Evolutionary conservation across 1,284 basidiomycete species (phyloP).

Genomic region (Puccinia hordei): DNA sequence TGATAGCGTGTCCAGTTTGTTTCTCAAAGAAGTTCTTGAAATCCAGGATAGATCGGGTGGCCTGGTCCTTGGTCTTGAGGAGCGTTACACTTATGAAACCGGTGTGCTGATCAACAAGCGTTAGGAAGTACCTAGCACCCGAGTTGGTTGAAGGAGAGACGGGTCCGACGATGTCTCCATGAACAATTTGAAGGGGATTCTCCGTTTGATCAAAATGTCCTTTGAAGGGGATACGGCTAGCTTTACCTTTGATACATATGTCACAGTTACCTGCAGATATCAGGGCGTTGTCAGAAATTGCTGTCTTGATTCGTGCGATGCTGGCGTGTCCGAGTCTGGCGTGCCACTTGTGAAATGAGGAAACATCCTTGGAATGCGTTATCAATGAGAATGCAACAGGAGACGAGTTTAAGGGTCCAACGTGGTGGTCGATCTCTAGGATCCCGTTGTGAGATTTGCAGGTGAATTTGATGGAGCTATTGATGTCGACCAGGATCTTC

Average conservation of each 20-base stretch:
- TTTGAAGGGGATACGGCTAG: not conserved
- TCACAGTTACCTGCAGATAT: not conserved
- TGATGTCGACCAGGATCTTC: too few relatives aligned
- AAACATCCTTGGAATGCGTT: not conserved
- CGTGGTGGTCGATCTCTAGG: too few relatives aligned
- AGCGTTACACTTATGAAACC: not conserved
- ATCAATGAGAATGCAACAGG: too few relatives aligned
- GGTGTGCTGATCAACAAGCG: not conserved
- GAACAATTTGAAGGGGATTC: not conserved
- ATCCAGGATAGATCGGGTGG: not conserved
- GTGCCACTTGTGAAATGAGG: not conserved
- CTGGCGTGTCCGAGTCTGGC: not conserved
- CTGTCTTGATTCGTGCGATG: not conserved
- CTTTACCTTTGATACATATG: constrained; percentile 8
- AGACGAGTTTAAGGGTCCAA: too few relatives aligned
- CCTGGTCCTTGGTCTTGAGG: not conserved
- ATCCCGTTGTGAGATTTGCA: too few relatives aligned
- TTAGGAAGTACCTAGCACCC: not conserved
- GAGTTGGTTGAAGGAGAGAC: not conserved
- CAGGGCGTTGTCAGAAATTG: not conserved
- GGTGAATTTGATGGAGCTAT: too few relatives aligned
- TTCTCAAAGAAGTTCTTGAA: constrained; percentile 19
- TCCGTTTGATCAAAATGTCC: not conserved
- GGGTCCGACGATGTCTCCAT: constrained; percentile 12
- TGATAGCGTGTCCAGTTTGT: not conserved